Evolutionary conservation across 2,329 filamentous ascomycete species (phyloP).

Genomic region (Colletotrichum australisinense): DNA sequence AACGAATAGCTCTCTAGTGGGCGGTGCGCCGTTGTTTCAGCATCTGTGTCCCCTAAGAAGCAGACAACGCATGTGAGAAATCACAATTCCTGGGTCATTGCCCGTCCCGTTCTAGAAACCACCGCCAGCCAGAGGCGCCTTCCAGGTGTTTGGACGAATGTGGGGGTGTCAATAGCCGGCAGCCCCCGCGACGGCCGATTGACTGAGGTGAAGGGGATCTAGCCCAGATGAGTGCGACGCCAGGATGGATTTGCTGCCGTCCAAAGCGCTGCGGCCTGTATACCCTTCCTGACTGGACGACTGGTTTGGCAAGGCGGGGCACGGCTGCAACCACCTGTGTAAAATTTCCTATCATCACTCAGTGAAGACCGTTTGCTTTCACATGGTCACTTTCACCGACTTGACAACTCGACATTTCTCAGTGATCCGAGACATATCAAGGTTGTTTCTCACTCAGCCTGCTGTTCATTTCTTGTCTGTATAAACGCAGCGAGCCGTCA

Average conservation of each 20-base stretch:
- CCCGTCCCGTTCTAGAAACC: background rate
- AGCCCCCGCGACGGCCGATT: slow-evolving; percentile 14
- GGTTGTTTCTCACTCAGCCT: no score
- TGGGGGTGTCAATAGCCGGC: slow-evolving; percentile 27
- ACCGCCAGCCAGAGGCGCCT: background rate
- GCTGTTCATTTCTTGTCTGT: background rate
- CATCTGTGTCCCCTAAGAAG: slow-evolving; percentile 7
- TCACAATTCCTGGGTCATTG: background rate
- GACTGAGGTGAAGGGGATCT: slow-evolving; percentile 9
- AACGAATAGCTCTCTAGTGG: background rate
- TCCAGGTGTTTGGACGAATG: background rate
- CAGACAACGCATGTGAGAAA: background rate
- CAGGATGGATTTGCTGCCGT: slow-evolving; percentile 9
- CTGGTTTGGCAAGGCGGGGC: slow-evolving; percentile 23
- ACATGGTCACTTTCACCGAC: slow-evolving; percentile 4
- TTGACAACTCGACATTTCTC: background rate
- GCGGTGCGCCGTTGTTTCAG: slow-evolving; percentile 12
- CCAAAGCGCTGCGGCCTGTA: background rate
- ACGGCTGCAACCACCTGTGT: background rate
- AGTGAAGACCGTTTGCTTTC: background rate
- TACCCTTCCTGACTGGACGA: background rate
- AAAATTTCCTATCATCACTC: slow-evolving; percentile 26
- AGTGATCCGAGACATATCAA: background rate
- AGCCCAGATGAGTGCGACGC: slow-evolving; percentile 9
- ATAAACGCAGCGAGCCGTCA: background rate